Conservation (phyloP, 192 early-diverging fungal genomes). For the Coemansia sp. region DNA sequence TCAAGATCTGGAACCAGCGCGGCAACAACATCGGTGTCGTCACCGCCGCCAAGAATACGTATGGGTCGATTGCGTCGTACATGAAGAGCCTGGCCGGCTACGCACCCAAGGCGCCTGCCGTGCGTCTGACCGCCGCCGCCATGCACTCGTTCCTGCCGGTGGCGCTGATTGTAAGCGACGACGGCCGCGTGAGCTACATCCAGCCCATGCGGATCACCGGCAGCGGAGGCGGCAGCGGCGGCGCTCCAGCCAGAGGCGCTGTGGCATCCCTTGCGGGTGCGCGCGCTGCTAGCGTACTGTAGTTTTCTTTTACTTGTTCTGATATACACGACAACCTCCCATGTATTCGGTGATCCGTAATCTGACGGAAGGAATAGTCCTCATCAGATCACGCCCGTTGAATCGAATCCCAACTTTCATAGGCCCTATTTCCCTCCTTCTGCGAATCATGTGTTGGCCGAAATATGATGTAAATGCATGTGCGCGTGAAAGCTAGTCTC, state of each 20-base stretch:
- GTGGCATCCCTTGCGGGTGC: slow-evolving; percentile 12
- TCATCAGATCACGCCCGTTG: too few relatives aligned
- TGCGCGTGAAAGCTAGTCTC: too few relatives aligned
- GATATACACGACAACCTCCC: too few relatives aligned
- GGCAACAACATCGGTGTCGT: slow-evolving; percentile 44
- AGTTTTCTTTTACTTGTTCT: neutral
- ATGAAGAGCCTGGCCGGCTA: slow-evolving; percentile 47
- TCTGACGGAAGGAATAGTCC: too few relatives aligned
- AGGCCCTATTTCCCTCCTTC: too few relatives aligned
- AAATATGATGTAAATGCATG: too few relatives aligned
- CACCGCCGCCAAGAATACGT: slow-evolving; percentile 18
- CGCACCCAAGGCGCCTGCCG: neutral
- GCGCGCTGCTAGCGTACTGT: slow-evolving; percentile 8
- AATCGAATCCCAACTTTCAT: too few relatives aligned
- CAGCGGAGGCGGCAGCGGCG: neutral
- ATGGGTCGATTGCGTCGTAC: slow-evolving; percentile 25
- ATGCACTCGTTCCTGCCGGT: slow-evolving; percentile 48
- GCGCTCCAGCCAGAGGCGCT: neutral
- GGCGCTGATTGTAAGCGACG: slow-evolving; percentile 45
- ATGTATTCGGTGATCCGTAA: too few relatives aligned
- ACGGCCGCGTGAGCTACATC: slow-evolving; percentile 48
- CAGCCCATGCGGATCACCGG: slow-evolving; percentile 21
- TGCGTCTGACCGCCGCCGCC: slow-evolving; percentile 13
- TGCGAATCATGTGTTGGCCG: too few relatives aligned
- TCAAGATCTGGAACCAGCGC: slow-evolving; percentile 53